Evolutionary conservation across 192 early-diverging fungal species (phyloP).

Genomic region (Thamnidium elegans): DNA sequence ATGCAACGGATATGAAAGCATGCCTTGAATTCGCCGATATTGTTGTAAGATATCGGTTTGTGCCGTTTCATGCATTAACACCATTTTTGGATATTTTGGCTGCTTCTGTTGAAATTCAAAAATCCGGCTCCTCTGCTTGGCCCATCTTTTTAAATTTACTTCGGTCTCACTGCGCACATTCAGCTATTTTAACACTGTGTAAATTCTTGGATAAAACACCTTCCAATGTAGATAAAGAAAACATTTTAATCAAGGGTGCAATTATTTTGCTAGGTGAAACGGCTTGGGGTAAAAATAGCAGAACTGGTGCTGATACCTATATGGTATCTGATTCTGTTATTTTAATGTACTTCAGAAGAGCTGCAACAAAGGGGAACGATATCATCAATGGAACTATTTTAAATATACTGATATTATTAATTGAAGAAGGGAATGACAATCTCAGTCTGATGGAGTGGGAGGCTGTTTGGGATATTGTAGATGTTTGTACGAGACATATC

Average conservation of each 20-base stretch:
- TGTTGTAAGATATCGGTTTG: slow-evolving; percentile 53
- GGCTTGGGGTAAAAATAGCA: slow-evolving; percentile 46
- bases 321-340: slow-evolving; percentile 30
- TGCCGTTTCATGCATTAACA: slow-evolving; percentile 43
- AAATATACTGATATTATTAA: slow-evolving; percentile 5
- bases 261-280: slow-evolving; percentile 53
- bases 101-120: slow-evolving; percentile 25
- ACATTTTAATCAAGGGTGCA: slow-evolving; percentile 48
- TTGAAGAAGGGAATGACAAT: slow-evolving; percentile 20
- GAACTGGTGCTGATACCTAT: slow-evolving; percentile 16
- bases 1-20: slow-evolving; percentile 40
- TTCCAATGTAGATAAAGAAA: neutral
- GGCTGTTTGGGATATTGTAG: slow-evolving; percentile 34
- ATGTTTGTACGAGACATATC: slow-evolving; percentile 5
- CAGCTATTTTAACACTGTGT: slow-evolving; percentile 53
- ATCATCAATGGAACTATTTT: slow-evolving; percentile 23
- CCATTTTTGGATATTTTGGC: slow-evolving; percentile 54
- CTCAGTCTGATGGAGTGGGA: slow-evolving; percentile 36
- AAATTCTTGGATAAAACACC: slow-evolving; percentile 40
- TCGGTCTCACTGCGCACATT: slow-evolving; percentile 60
- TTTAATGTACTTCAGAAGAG: slow-evolving; percentile 29
- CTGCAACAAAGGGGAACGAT: slow-evolving; percentile 16
- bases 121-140: slow-evolving; percentile 36
- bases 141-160: slow-evolving; percentile 61
- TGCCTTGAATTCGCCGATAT: slow-evolving; percentile 54